Percentiles rank a stretch among this genome's conserved stretches.
These are phyloP conservation scores for Rhododendron simsii DNA, from an alignment of 148 eudicot species.

Conservation along the genomic window DNA sequence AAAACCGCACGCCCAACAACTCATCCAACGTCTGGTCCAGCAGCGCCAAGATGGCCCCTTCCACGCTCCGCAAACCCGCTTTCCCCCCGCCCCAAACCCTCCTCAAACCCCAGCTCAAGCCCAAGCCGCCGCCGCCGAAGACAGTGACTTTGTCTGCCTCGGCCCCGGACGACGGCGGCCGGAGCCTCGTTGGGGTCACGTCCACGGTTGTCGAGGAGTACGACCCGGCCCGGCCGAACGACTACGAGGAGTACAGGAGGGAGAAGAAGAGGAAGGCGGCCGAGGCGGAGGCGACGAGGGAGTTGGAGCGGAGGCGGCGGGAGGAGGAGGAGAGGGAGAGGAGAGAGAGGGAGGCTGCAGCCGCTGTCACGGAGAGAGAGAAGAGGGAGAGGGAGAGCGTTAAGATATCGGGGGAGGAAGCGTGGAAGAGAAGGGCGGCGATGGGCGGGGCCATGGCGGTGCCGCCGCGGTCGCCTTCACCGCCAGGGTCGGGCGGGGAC, in stretches of 20 bases:
- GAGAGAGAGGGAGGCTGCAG: constrained; percentile 35
- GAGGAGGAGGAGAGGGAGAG: constrained; percentile 51
- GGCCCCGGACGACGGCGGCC: constrained; percentile 7
- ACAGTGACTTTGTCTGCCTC: not conserved
- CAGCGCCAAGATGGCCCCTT: constrained; percentile 82
- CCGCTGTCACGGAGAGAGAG: constrained; percentile 15
- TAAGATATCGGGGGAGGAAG: constrained; percentile 82
- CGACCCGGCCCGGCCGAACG: constrained; percentile 82
- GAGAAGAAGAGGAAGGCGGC: constrained; percentile 58
- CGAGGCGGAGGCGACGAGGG: constrained; percentile 52
- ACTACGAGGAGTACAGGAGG: constrained; percentile 76
- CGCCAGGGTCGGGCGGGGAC: constrained; percentile 26
- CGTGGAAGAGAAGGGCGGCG: constrained; percentile 75
- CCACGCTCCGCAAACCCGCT: constrained; percentile 80
- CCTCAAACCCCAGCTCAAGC: constrained; percentile 34
- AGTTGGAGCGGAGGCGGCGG: constrained; percentile 34
- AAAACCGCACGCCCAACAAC: constrained; percentile 27
- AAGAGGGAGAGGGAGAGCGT: constrained; percentile 21
- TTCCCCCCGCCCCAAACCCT: constrained; percentile 50
- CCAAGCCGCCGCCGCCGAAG: constrained; percentile 23
- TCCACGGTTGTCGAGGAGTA: constrained; percentile 71
- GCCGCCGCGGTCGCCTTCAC: constrained; percentile 41
- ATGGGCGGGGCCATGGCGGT: constrained; percentile 34
- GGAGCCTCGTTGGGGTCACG: constrained; percentile 50
- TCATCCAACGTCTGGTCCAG: constrained; percentile 66